Conservation (phyloP, 345 rosid genomes). For the Populus pruinosa region DNA sequence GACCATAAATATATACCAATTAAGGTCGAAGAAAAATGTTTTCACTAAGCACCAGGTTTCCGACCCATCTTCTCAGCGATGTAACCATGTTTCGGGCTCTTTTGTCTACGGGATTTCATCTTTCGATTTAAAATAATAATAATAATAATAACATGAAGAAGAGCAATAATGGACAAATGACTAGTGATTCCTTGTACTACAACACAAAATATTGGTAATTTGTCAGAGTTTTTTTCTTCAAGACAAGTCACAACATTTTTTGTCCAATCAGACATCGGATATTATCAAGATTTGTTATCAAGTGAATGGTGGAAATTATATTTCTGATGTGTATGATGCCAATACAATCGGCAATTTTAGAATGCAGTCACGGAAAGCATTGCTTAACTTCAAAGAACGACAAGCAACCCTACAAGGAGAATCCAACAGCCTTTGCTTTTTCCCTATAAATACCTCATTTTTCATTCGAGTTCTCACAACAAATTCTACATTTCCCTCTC, state of each 20-base stretch:
- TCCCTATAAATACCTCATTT: conserved; percentile 17
- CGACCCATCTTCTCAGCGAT: no score
- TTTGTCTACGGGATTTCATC: no score
- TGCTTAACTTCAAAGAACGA: conserved; percentile 24
- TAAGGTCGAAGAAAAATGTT: no score
- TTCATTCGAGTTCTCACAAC: conserved; percentile 5
- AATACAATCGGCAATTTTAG: not conserved
- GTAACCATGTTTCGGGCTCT: no score
- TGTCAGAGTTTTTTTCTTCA: not conserved
- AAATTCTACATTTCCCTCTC: not conserved
- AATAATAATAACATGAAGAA: no score
- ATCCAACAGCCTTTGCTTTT: not conserved
- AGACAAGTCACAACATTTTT: not conserved
- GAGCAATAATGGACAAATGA: no score
- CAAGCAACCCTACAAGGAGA: not conserved
- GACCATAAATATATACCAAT: not conserved
- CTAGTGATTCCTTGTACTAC: not conserved
- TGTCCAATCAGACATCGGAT: not conserved
- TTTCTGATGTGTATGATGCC: conserved; percentile 13
- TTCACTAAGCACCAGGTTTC: no score
- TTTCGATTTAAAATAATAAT: no score
- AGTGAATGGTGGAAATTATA: no score
- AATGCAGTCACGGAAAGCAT: conserved; percentile 9
- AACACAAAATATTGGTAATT: no score
- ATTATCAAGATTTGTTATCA: not conserved